Evolutionary conservation across 1,139 yeast genomes (phyloP).

Genomic region (Hemisphaericaspora lyxosophila): DNA sequence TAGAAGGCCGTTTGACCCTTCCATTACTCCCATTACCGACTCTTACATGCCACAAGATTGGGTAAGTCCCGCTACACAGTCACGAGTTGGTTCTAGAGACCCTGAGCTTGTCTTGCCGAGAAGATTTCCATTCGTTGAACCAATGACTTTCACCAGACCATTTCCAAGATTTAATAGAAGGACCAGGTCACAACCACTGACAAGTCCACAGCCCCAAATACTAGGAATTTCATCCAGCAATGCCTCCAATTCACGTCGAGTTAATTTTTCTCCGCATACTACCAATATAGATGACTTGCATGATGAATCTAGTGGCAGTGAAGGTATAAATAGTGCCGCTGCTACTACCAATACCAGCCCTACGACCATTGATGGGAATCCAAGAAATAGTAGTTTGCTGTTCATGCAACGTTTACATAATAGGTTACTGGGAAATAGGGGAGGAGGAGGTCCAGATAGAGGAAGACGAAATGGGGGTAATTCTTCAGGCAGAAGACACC

Average conservation of each 20-base stretch:
- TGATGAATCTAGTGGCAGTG: conserved; percentile 10
- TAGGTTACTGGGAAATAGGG: conserved; percentile 6
- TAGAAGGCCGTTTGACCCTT: conserved; percentile 37
- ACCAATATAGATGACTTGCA: conserved; percentile 15
- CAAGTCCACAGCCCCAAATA: background rate
- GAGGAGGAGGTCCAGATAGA: conserved; percentile 26
- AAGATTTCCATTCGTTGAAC: conserved; percentile 31
- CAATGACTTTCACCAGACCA: conserved; percentile 8
- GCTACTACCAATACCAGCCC: background rate
- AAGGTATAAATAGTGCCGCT: background rate
- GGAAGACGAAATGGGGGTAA: conserved; percentile 12
- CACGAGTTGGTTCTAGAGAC: conserved; percentile 18
- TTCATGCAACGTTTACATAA: conserved; percentile 6
- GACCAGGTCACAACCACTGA: conserved; percentile 1
- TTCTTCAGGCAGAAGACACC: conserved; percentile 22
- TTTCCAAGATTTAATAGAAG: conserved; percentile 1
- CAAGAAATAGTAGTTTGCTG: conserved; percentile 7
- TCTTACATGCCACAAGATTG: conserved; percentile 39
- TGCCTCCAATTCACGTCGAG: conserved; percentile 7
- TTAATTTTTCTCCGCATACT: conserved; percentile 15
- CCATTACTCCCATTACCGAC: conserved; percentile 45
- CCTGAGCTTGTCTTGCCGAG: conserved; percentile 34
- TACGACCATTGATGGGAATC: conserved; percentile 3
- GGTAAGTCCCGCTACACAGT: conserved; percentile 27
- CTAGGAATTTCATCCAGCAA: conserved; percentile 3